Conservation (phyloP, 257 asterid species). For the Linderniella brevidens region DNA sequence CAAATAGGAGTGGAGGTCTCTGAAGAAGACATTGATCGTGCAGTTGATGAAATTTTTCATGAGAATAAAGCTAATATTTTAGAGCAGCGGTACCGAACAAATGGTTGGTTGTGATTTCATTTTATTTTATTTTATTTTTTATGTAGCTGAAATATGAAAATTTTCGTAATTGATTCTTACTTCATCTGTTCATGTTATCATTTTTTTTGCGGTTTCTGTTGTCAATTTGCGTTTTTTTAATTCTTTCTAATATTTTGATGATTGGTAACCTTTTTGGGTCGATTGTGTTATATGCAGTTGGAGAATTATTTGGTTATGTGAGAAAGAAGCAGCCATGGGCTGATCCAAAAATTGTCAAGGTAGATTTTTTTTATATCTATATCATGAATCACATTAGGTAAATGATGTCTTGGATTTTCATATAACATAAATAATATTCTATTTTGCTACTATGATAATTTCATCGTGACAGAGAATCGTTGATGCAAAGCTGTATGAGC, state of each 20-base stretch:
- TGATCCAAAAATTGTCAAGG: constrained; percentile 81
- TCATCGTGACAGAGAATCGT: constrained; percentile 48
- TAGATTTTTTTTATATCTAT: constrained; percentile 7
- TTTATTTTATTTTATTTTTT: background rate
- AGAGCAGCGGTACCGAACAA: constrained; percentile 76
- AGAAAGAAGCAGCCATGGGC: constrained; percentile 97
- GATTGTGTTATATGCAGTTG: too few relatives aligned
- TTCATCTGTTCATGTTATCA: constrained; percentile 3
- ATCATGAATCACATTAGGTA: background rate
- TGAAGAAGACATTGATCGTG: constrained; percentile 37
- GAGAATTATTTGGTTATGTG: constrained; percentile 54
- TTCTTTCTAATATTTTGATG: background rate
- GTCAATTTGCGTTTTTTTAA: background rate
- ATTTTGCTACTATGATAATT: constrained; percentile 7
- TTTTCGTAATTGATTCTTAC: background rate
- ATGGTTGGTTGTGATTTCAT: constrained; percentile 35
- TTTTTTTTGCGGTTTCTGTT: constrained; percentile 2
- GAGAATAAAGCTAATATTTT: constrained; percentile 41
- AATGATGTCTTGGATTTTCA: background rate
- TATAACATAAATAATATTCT: background rate
- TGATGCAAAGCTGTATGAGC: constrained; percentile 43
- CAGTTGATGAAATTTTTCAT: constrained; percentile 53
- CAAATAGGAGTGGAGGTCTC: constrained; percentile 69
- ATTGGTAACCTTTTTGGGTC: background rate
- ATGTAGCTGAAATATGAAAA: background rate